Base-by-base conservation (phyloP, 805 yeast genomes). In the Yamadazyma nakazawae region DNA sequence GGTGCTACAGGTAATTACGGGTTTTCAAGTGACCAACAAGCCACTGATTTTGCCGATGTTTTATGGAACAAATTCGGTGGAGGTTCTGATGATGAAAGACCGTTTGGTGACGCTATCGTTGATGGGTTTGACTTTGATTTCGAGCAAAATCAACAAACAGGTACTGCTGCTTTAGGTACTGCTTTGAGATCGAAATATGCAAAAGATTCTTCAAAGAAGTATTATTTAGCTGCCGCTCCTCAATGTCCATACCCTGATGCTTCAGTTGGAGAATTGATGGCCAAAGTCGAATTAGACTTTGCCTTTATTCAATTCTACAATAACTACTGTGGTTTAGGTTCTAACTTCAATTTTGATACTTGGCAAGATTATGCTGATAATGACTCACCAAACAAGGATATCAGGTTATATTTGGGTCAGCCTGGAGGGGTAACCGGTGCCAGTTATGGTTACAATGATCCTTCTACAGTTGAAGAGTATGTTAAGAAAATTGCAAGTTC, bases 51-150 rank as follows among this genome's bases (percentile, higher is more conserved):
- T 58, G 91, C 74, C 11, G 45, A 52, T 14, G 58, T 68, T 30
- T 59, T 73, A 56, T 60, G 76, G 78, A 56, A 67, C 52, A 66
- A 61, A 25, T 68, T 69, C 46, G 74, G 71, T 32, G 70, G 63
- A 35, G 72, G 73, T 24, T 38, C 58, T 3, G 64, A 54, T 30
- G 46, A 50, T 18, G 62, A 63, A 46, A 67, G 81, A 58, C 81
- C 82, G 24, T 88, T 89, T 61, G 95, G 86, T 40, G 80, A 76
- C 55, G 73, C 91, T 8, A 78, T 89, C 39, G 69, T 87, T 28
- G 96, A 92, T 60, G 97, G 97, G 1, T 90, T 91, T 61, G 83
- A 87, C 56, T 75, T 80, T 51, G 96, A 90, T 60, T 70, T 81
- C 53, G 91, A 88, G 62, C 76, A 80, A 60, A 73, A 71, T 43